Conservation (phyloP, 75 land plant genomes). For the Isoetes taiwanensis region DNA sequence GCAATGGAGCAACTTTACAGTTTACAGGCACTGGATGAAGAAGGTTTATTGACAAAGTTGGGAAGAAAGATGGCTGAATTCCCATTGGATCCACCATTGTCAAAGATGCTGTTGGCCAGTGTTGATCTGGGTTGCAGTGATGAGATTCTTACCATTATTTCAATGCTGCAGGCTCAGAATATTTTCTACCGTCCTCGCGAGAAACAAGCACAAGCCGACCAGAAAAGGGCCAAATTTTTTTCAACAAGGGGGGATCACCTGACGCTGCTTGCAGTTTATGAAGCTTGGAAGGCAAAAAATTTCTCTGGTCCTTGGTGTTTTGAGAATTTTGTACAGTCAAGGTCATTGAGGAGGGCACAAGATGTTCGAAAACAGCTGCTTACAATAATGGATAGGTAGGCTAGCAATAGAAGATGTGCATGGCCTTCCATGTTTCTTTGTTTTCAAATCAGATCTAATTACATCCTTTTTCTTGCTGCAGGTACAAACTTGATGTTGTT, state of each 20-base stretch:
- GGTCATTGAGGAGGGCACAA: constrained; percentile 76
- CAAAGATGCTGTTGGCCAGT: constrained; percentile 88
- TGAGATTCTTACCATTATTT: constrained; percentile 75
- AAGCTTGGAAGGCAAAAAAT: constrained; percentile 88
- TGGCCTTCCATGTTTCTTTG: no score
- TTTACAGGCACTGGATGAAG: constrained; percentile 80
- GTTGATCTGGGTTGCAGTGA: constrained; percentile 86
- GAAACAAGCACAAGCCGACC: constrained; percentile 86
- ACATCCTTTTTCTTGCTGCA: no score
- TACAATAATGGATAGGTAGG: constrained; percentile 79
- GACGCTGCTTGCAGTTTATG: constrained; percentile 74
- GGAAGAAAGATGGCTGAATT: constrained; percentile 94
- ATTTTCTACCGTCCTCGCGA: constrained; percentile 80
- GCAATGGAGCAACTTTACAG: constrained; percentile 89
- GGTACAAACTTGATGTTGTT: constrained; percentile 74
- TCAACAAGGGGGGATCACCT: constrained; percentile 84
- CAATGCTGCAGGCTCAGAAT: constrained; percentile 84
- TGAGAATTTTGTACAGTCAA: constrained; percentile 80
- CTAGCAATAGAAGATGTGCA: no score
- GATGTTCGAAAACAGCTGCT: constrained; percentile 88
- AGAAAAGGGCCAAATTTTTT: constrained; percentile 78
- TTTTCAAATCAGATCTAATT: no score
- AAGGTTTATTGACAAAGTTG: constrained; percentile 69
- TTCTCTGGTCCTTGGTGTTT: constrained; percentile 94
- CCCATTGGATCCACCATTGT: constrained; percentile 74